A percentile compares a stretch with the other conserved stretches of the same genome.
phyloP scores from a whole-genome alignment of 148 eudicot species.

The Chenopodium formosanum region DNA sequence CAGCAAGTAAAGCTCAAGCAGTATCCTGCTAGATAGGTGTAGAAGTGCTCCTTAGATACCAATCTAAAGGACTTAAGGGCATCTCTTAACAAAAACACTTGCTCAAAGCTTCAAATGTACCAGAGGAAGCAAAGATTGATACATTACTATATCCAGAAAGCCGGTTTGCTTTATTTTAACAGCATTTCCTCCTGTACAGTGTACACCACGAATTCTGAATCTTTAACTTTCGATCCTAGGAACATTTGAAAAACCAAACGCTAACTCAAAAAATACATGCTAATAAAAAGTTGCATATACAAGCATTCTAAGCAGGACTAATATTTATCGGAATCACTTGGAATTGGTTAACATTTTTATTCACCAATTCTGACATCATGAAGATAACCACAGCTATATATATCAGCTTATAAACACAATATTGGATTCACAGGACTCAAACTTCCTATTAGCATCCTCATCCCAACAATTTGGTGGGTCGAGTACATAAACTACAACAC shows the following conservation, averaged over 20 bases:
- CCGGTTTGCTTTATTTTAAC: not conserved
- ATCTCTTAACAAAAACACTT: not conserved
- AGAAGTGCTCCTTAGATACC: not conserved
- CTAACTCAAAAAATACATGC: conserved; percentile 14
- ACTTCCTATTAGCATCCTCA: not conserved
- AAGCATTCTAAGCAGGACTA: conserved; percentile 11
- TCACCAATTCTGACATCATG: not conserved
- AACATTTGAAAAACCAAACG: not conserved
- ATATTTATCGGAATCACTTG: not conserved
- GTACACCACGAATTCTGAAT: not conserved
- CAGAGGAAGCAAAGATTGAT: not conserved
- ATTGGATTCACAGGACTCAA: not conserved
- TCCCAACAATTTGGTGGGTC: not conserved
- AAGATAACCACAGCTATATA: not conserved
- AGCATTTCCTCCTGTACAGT: conserved; percentile 2
- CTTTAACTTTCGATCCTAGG: not conserved
- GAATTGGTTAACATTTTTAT: not conserved
- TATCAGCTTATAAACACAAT: conserved; percentile 10
- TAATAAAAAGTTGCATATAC: conserved; percentile 15
- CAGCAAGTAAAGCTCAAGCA: not conserved
- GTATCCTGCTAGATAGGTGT: not conserved
- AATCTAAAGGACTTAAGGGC: not conserved
- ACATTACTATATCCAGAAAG: not conserved
- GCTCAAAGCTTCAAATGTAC: not conserved
- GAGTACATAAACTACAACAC: conserved; percentile 1